Evolutionary conservation across 352 stramenopile genomes (phyloP), one percentile per base, ranked within the genome.

Genomic region (Thraustochytrium striatum): DNA sequence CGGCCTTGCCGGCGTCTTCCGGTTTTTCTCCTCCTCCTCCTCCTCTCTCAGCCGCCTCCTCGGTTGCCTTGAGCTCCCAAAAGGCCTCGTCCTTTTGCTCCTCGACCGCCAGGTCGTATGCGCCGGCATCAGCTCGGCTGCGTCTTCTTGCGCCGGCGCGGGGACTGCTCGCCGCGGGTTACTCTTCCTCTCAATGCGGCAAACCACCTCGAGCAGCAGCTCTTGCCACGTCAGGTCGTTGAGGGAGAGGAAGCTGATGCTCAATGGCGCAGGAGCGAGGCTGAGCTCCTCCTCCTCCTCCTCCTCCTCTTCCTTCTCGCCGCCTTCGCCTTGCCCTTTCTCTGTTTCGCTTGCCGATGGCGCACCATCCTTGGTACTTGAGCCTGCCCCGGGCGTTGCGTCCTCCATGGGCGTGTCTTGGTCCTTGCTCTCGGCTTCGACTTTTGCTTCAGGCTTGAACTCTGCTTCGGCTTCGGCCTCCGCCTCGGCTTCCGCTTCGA

Each of bases 161-260:
- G 59, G 13, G 21, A 55, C 35, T 0, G 43, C 39, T 21, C 44
- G 65, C 21, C 41, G 65, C 21, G 65, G 65, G 30, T 75, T 75
- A 25, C 39, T 11, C 11, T 33, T 30, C 11, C 52, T 38, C 25
- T 75, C 65, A 5, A 75, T 21, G 11, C 65, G 28, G 50, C 65
- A 75, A 43, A 75, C 58, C 5, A 75, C 44, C 50, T 75, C 65
- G 16, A 75, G 30, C 11, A 75, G 50, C 19, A 75, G 52, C 52
- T 75, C 65, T 25, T 75, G 65, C 65, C 65, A 75, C 9, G 65
- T 75, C 65, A 30, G 68, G 47, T 75, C 65, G 35, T 75, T 75
- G 25, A 75, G 21, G 36, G 65, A 75, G 16, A 75, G 30, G 5
- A 75, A 75, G 41, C 52, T 75, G 9, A 75, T 19, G n/a, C 44